Percentiles rank a stretch among this genome's conserved stretches.
Evolutionary conservation across 441 rosid genomes (phyloP).

Genomic region (Erodium trifolium): DNA sequence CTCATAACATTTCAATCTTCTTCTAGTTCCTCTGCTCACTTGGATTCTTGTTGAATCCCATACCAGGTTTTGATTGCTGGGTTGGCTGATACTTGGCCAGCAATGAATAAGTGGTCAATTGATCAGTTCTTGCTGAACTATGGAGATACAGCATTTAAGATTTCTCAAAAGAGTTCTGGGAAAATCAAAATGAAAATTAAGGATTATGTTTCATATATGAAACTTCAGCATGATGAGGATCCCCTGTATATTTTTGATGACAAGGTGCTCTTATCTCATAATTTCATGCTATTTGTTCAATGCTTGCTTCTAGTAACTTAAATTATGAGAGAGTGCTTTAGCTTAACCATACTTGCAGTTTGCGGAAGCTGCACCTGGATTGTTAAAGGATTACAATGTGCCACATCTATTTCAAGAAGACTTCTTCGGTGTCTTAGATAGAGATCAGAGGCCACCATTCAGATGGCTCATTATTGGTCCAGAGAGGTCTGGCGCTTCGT

Average conservation of each 20-base stretch:
- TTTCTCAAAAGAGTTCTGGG: constrained; percentile 69
- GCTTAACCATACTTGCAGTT: constrained; percentile 45
- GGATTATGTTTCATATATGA: constrained; percentile 74
- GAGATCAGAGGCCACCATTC: constrained; percentile 68
- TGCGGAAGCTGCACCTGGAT: constrained; percentile 69
- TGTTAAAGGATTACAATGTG: constrained; percentile 71
- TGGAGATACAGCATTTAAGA: constrained; percentile 64
- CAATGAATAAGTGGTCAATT: constrained; percentile 68
- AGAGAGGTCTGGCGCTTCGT: constrained; percentile 96
- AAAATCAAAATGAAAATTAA: constrained; percentile 64
- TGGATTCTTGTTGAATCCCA: constrained; percentile 13
- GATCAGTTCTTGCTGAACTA: constrained; percentile 54
- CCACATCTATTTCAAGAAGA: constrained; percentile 87
- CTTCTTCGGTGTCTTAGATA: constrained; percentile 66
- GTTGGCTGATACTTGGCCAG: constrained; percentile 83
- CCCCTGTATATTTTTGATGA: constrained; percentile 91
- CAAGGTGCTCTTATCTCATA: constrained; percentile 36
- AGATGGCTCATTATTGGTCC: constrained; percentile 97
- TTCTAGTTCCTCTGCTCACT: constrained; percentile 15
- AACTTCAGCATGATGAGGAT: constrained; percentile 84
- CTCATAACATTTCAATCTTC: constrained; percentile 7
- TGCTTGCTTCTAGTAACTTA: neutral
- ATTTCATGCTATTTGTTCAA: neutral
- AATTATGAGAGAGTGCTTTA: constrained; percentile 1
- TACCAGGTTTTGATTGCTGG: constrained; percentile 73